phyloP scores from a whole-genome alignment of 257 asterid genomes.

The Solanum ossicruentum region DNA sequence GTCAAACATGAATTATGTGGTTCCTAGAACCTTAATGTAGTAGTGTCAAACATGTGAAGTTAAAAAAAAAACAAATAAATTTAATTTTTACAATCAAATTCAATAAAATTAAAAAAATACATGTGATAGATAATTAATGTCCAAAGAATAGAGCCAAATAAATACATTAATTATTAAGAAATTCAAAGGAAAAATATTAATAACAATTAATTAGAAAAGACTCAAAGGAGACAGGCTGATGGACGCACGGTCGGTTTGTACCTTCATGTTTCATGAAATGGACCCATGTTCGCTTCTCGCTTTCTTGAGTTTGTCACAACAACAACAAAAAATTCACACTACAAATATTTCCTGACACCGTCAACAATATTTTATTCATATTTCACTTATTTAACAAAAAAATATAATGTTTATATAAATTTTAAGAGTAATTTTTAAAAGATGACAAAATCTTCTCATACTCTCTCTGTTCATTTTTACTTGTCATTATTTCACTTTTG shows the following conservation, averaged over 20 bases:
- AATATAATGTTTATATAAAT: too few relatives aligned
- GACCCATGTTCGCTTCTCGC: not conserved
- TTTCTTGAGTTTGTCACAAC: not conserved
- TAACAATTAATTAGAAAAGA: not conserved
- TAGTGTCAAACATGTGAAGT: too few relatives aligned
- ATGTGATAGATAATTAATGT: not conserved
- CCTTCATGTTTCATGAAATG: constrained; percentile 1
- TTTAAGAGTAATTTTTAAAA: too few relatives aligned
- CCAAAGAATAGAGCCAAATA: not conserved
- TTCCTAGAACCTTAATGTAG: too few relatives aligned
- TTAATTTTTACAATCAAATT: not conserved
- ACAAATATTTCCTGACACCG: not conserved
- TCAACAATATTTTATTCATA: not conserved
- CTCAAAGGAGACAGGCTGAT: constrained; percentile 8
- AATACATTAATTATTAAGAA: not conserved
- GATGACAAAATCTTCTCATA: too few relatives aligned
- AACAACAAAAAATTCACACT: too few relatives aligned
- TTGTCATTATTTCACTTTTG: too few relatives aligned
- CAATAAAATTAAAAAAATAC: not conserved
- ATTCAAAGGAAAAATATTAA: not conserved
- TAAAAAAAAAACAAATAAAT: too few relatives aligned
- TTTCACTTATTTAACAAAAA: not conserved
- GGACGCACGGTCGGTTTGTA: constrained; percentile 27
- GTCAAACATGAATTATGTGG: too few relatives aligned
- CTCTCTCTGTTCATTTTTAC: too few relatives aligned